phyloP scores from a whole-genome alignment of 192 early-diverging fungal species.

The Neocallimastix lanati region DNA sequence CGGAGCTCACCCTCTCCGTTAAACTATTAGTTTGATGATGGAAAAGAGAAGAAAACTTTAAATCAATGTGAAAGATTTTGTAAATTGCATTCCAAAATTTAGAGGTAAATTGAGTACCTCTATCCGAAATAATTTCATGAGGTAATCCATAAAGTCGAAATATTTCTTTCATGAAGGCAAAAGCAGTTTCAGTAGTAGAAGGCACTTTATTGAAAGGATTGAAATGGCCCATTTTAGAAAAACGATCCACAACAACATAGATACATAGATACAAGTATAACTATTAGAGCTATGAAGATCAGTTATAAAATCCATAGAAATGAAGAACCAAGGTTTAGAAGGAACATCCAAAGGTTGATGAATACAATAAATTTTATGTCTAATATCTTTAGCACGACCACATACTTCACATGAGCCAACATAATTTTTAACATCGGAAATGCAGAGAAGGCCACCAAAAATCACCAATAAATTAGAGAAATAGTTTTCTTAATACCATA shows the following conservation, averaged over 20 bases:
- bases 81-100: no score
- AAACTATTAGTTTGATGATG: no score
- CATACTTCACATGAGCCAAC: slow-evolving; percentile 13
- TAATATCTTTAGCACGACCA: slow-evolving; percentile 8
- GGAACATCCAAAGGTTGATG: slow-evolving; percentile 14
- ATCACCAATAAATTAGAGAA: slow-evolving; percentile 10
- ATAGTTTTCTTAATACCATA: slow-evolving; percentile 12
- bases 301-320: slow-evolving; percentile 26
- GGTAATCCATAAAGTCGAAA: no score
- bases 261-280: no score
- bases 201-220: neutral
- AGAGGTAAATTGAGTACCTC: no score
- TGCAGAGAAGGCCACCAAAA: slow-evolving; percentile 14
- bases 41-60: no score
- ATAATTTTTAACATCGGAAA: slow-evolving; percentile 12
- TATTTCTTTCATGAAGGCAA: no score
- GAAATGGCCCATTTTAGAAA: slow-evolving; percentile 12
- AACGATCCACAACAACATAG: slow-evolving; percentile 19
- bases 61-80: no score
- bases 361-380: slow-evolving; percentile 13
- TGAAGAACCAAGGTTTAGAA: slow-evolving; percentile 14
- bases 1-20: no score
- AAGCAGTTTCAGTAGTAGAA: neutral
- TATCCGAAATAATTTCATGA: no score
- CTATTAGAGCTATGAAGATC: slow-evolving; percentile 5